Conservation (phyloP, 2,329 filamentous ascomycete genomes). For the Diplodia mutila region DNA sequence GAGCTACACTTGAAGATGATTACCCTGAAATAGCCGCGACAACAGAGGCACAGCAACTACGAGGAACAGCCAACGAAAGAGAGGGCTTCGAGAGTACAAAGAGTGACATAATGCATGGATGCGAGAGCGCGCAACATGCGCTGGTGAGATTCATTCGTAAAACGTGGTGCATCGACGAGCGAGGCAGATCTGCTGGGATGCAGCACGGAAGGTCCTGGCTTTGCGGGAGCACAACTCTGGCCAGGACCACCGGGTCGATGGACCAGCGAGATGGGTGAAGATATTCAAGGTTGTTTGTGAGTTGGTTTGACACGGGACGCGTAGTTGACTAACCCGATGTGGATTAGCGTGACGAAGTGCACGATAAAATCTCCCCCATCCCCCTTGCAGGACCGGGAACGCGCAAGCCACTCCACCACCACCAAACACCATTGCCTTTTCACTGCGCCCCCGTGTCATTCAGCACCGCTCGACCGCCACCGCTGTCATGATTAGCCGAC, state of each 20-base stretch:
- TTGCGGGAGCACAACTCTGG: neutral
- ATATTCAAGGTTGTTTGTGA: neutral
- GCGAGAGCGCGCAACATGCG: neutral
- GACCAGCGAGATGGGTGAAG: neutral
- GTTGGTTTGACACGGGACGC: neutral
- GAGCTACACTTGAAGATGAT: too few species aligned
- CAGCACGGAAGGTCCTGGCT: too few species aligned
- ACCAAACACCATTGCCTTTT: too few species aligned
- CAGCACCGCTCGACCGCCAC: neutral
- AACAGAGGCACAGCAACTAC: too few species aligned
- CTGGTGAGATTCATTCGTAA: neutral
- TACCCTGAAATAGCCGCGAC: too few species aligned
- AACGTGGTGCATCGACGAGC: neutral
- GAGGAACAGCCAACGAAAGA: neutral
- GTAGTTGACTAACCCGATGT: neutral
- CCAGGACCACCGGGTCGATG: neutral
- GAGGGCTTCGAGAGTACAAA: neutral
- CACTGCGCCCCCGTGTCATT: neutral
- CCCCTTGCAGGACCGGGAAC: neutral
- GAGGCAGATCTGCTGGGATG: neutral
- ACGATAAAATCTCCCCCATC: neutral
- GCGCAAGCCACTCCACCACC: slow-evolving; percentile 11
- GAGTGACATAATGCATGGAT: too few species aligned
- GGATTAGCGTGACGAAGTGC: neutral
- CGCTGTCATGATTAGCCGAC: neutral